Base-by-base conservation (phyloP, 345 rosid species). In the Zanthoxylum bungeanum region DNA sequence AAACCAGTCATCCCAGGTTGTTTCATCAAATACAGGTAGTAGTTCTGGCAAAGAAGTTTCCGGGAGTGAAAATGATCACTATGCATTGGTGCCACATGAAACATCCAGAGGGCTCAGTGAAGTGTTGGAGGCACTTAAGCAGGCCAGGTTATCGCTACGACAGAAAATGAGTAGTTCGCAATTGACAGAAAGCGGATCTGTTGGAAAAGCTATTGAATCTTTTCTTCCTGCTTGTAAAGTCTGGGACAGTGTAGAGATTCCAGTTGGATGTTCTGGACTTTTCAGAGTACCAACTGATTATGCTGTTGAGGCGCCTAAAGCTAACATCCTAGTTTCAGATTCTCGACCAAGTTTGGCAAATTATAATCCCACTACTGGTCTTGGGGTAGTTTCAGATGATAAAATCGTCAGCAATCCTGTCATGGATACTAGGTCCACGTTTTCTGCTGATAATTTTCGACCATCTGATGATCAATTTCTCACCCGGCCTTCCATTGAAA, bases 211-310 rank as follows among this genome's bases (percentile, higher is more conserved):
- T 4, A 61, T 49, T n/a, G 81, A 77, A 67, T 77, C 84, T 56
- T 68, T 77, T 77, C 63, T 72, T 36, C 76, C 74, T 31, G 62
- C 76, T 50, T 61, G 76, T 53, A 65, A 59, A 37, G 24, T 64
- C 5, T 74, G 79, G 50, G 73, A 73, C 46, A 82, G 73, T 78
- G 64, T 64, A 14, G 89, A 86, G 66, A 77, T 84, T 80, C 97
- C 97, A n/a, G 81, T 84, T 74, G 84, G 85, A 55, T 83, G 72
- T 73, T 76, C 80, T 24, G 96, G 86, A 75, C 98, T 92, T 80
- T 89, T 90, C 73, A 77, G 96, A 39, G 77, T 89, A 58, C 98
- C 97, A n/a, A 82, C 90, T 30, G 93, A 90, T 64, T 79, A 80
- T 59, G 64, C 82, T 0, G 64, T 62, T 9, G 90, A 80, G 72